A percentile compares a stretch with the other conserved stretches of the same genome.
Evolutionary conservation across 2,329 filamentous ascomycete genomes (phyloP).

Genomic region (Fusarium sp.): DNA sequence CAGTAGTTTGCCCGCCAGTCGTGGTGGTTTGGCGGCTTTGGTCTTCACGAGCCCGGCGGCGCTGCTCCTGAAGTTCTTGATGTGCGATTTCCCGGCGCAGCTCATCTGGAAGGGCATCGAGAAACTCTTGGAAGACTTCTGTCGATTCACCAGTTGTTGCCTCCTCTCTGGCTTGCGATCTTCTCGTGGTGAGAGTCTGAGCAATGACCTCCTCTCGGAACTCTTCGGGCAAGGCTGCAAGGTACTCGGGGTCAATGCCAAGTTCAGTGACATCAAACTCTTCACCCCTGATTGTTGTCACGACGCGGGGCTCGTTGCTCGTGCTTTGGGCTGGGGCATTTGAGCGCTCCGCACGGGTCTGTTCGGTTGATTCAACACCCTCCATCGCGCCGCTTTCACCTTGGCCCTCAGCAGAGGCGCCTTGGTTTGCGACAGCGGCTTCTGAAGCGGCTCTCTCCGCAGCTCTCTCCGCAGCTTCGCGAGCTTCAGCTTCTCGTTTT

Average conservation of each 20-base stretch:
- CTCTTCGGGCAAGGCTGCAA: conserved; percentile 97
- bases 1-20: conserved; percentile 63
- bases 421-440: conserved; percentile 58
- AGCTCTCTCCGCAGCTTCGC: conserved; percentile 68
- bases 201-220: conserved; percentile 96
- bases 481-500: conserved; percentile 78
- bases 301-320: conserved; percentile 67
- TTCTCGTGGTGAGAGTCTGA: conserved; percentile 85
- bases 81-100: conserved; percentile 91
- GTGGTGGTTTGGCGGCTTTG: conserved; percentile 74
- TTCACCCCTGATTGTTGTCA: conserved; percentile 86
- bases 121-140: conserved; percentile 92
- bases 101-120: conserved; percentile 91
- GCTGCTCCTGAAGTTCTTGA: conserved; percentile 89
- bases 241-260: conserved; percentile 93
- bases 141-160: conserved; percentile 79
- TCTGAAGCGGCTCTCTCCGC: conserved; percentile 70
- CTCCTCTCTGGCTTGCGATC: conserved; percentile 79
- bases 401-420: conserved; percentile 11
- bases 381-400: conserved; percentile 72
- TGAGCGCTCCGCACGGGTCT: conserved; percentile 49
- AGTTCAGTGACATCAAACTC: conserved; percentile 94
- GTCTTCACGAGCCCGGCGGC: conserved; percentile 87
- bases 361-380: conserved; percentile 72
- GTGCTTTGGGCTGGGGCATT: conserved; percentile 42